Evolutionary conservation across 1,139 yeast genomes (phyloP).

Genomic region (Hyphopichia pseudoburtonii): DNA sequence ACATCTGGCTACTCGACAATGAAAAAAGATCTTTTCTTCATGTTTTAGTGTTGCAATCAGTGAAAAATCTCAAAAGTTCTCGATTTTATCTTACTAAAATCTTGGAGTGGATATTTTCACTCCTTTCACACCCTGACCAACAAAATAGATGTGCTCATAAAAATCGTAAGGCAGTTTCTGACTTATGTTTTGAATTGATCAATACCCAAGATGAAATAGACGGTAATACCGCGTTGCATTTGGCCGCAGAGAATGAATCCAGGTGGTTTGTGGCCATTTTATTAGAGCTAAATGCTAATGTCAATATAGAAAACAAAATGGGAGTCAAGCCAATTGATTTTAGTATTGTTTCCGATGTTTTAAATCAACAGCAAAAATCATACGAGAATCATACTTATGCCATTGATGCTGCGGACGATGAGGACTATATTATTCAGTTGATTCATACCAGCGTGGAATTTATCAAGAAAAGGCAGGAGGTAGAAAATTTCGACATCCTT

Average conservation of each 20-base stretch:
- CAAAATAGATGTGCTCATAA: conserved; percentile 13
- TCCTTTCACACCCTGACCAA: background rate
- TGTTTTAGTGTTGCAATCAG: conserved; percentile 30
- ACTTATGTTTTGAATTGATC: conserved; percentile 64
- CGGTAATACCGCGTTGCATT: conserved; percentile 87
- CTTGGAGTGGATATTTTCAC: conserved; percentile 71
- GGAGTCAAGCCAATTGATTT: conserved; percentile 87
- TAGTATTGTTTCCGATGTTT: conserved; percentile 49
- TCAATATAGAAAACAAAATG: conserved; percentile 72
- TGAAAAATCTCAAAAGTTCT: conserved; percentile 31
- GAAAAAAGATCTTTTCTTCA: conserved; percentile 38
- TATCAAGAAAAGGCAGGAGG: conserved; percentile 28
- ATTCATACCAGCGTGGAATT: conserved; percentile 37
- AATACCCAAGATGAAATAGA: conserved; percentile 71
- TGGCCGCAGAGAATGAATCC: conserved; percentile 88
- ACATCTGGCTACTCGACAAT: conserved; percentile 36
- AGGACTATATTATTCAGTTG: conserved; percentile 35
- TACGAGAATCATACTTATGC: background rate
- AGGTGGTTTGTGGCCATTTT: conserved; percentile 78
- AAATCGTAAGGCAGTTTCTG: conserved; percentile 53
- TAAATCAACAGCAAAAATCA: conserved; percentile 16
- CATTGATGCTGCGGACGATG: conserved; percentile 15
- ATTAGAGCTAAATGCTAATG: conserved; percentile 84
- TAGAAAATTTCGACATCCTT: conserved; percentile 11
- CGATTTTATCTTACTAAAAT: conserved; percentile 76